Base-by-base conservation (phyloP, 345 rosid species). In the Eucalyptus viminalis region DNA sequence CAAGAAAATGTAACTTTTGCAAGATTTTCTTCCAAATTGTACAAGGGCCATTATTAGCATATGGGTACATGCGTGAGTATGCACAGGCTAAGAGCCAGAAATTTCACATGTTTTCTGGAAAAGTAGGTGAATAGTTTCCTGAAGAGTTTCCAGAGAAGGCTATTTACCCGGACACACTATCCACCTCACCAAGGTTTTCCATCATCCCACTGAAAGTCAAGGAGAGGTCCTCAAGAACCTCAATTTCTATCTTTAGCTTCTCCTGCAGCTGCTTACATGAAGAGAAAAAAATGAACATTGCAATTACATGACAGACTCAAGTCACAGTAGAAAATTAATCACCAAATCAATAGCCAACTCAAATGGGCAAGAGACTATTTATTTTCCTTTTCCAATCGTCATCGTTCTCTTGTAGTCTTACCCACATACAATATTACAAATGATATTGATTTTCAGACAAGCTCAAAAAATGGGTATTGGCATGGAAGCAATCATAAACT, bases 121-220 rank as follows among this genome's bases (percentile, higher is more conserved):
- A 76, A 76, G 27, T 76, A 76, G 83, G 83, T 22, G 22, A 69
- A 76, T 34, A 76, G 27, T 76, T 76, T 29, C 40, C n/a, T 37
- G 43, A 62, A 69, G 51, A 45, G 86, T 87, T 65, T 47, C 21
- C 11, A 51, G 87, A 81, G 37, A 54, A 34, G 56, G 89, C 80
- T 81, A 62, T 45, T 92, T 93, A 95, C 99, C 95, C 54, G 69
- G 91, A 91, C 4, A 88, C 91, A n/a, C 86, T 53, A 88, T 95
- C 94, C 4, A 53, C 16, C 8, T 94, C 94, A 21, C 96, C 93
- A 44, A 94, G 95, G 92, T 91, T 95, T 86, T 94, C 95, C 95
- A 94, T 88, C 97, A 94, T 94, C 94, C 88, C 92, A 58, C 90
- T 89, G 88, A 95, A 97, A 49, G 94, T 94, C 40, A 93, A 91